Conservation (phyloP, 2,329 filamentous ascomycete genomes). For the Penicillium occitanis region DNA sequence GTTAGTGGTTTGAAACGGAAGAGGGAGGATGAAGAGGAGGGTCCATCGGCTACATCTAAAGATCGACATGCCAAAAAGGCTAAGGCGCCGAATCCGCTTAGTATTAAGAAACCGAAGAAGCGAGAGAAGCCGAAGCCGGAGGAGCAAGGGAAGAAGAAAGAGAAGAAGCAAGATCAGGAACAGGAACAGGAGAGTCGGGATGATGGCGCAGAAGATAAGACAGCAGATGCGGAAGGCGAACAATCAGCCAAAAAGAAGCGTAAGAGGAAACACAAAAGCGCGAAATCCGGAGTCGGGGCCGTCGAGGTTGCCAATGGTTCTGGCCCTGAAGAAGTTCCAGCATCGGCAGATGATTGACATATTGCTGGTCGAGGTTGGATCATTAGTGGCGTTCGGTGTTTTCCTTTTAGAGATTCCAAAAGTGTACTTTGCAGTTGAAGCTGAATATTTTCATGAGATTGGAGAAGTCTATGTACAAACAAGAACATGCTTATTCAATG, state of each 20-base stretch:
- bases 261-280: slow-evolving; percentile 38
- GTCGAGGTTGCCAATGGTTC: slow-evolving; percentile 15
- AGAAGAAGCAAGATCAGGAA: slow-evolving; percentile 21
- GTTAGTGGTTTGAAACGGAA: slow-evolving; percentile 38
- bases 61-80: slow-evolving; percentile 35
- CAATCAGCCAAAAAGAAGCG: slow-evolving; percentile 28
- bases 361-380: not conserved
- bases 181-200: slow-evolving; percentile 18
- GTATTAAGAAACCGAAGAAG: slow-evolving; percentile 50
- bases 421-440: not conserved
- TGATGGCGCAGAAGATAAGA: slow-evolving; percentile 23
- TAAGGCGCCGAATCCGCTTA: slow-evolving; percentile 50
- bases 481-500: not conserved
- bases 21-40: slow-evolving; percentile 28
- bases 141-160: slow-evolving; percentile 24
- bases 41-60: slow-evolving; percentile 23
- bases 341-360: slow-evolving; percentile 10
- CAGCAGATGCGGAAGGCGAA: slow-evolving; percentile 18
- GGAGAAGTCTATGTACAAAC: slow-evolving; percentile 15
- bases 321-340: not conserved
- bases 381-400: slow-evolving; percentile 16
- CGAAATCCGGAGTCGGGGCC: slow-evolving; percentile 25
- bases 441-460: slow-evolving; percentile 2
- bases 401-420: slow-evolving; percentile 11
- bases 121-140: slow-evolving; percentile 26